Percentiles rank a stretch among this genome's conserved stretches.
Evolutionary conservation across 805 yeast species (phyloP).

Genomic region (Metschnikowia anglica): DNA sequence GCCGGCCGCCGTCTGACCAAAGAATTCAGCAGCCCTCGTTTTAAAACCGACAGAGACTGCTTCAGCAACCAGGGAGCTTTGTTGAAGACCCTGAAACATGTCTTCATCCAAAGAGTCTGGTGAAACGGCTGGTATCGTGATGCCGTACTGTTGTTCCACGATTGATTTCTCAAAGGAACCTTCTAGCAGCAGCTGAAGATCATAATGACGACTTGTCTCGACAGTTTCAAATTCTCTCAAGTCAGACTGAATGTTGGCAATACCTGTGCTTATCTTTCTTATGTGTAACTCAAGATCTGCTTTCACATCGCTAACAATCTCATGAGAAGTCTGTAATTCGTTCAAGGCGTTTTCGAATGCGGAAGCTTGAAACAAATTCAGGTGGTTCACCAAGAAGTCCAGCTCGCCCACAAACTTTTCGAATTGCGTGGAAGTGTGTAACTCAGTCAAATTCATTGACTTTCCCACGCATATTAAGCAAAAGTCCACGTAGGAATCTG

Average conservation of each 20-base stretch:
- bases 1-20: neutral
- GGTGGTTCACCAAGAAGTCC: conserved; percentile 4
- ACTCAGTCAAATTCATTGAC: neutral
- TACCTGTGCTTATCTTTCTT: neutral
- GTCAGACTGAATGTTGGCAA: neutral
- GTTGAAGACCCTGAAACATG: neutral
- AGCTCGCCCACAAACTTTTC: neutral
- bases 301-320: neutral
- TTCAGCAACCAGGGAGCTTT: neutral
- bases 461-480: neutral
- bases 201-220: too few relatives aligned
- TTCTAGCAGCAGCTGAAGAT: neutral
- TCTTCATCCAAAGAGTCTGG: neutral
- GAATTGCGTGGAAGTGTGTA: neutral
- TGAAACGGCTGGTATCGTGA: neutral
- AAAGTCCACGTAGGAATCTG: conserved; percentile 1
- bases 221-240: too few relatives aligned
- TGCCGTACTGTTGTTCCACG: neutral
- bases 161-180: neutral
- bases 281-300: neutral
- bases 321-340: neutral
- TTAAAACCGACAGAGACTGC: neutral
- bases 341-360: neutral
- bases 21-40: neutral
- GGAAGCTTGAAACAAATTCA: neutral